Evolutionary conservation across 179 eudicot species (phyloP), one percentile per base, ranked within the genome.

Genomic region (Spinacia oleracea): DNA sequence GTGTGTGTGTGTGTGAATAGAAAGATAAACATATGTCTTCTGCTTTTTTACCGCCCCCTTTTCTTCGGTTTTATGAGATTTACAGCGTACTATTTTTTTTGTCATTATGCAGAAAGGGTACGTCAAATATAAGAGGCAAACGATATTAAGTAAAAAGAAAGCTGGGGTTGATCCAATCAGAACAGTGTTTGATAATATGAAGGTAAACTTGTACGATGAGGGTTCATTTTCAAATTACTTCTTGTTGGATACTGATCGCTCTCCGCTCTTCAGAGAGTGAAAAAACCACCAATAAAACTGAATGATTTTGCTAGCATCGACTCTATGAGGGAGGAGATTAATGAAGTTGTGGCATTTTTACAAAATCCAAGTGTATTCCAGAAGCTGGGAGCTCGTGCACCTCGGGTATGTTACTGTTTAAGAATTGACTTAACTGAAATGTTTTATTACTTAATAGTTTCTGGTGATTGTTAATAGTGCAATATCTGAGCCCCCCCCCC

Each of bases 351-450:
- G 77, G 89, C 93, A 59, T 94, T 92, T 86, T 87, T 94, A 31
- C 91, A 84, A 87, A 94, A 94, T 85, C 97, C 98, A 40, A 85
- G 83, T 69, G 98, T 88, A 83, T 94, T 91, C 70, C 90, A 92
- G 85, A 93, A 92, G 84, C 85, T 94, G 87, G 98, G 98, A 81
- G 98, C 98, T 18, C 97, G 97, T 79, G 98, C 98, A 73, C 98
- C 98, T 72, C 86, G 91, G 91, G 98, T 94, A 92, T 85, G 88
- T 81, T 34, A 66, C 58, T 83, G 9, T 27, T 65, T 23, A 48
- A 42, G 34, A 65, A 25, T 27, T 23, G 64, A 29, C 11, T 56
- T 38, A 12, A 70, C 60, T 51, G 58, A 51, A 63, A 63, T 6
- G 31, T 64, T 34, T 16, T n/a, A n/a, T n/a, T n/a, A n/a, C n/a